These are phyloP conservation scores for Hypoxylon lenormandii DNA, from an alignment of 495 filamentous ascomycete genomes.

Conservation along the genomic window DNA sequence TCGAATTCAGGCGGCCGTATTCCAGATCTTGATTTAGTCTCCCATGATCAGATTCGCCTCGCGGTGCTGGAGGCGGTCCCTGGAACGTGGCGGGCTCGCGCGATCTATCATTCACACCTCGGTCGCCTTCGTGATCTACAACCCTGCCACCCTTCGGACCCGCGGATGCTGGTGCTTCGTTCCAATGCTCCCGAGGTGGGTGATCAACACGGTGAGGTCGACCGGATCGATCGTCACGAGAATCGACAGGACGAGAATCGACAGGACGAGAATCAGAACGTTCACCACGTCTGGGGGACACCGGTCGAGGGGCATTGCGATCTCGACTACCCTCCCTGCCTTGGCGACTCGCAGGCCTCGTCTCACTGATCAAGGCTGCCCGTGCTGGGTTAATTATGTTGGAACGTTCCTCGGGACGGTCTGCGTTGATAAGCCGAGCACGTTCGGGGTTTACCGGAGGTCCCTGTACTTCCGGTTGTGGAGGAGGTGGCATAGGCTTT, in stretches of 20 bases:
- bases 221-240: slow-evolving; percentile 61
- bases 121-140: slow-evolving; percentile 54
- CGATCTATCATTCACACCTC: slow-evolving; percentile 50
- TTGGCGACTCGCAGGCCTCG: slow-evolving; percentile 51
- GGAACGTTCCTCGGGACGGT: slow-evolving; percentile 52
- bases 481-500: slow-evolving; percentile 49
- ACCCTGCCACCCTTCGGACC: slow-evolving; percentile 41
- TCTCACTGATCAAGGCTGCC: slow-evolving; percentile 65
- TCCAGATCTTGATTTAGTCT: slow-evolving; percentile 71
- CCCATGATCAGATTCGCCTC: slow-evolving; percentile 66
- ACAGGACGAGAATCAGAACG: slow-evolving; percentile 51
- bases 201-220: slow-evolving; percentile 58
- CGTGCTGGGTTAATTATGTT: slow-evolving; percentile 66
- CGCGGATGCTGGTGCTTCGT: slow-evolving; percentile 42
- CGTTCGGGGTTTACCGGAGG: slow-evolving; percentile 61
- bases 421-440: slow-evolving; percentile 55
- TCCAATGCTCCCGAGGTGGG: slow-evolving; percentile 54
- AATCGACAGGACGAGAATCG: slow-evolving; percentile 54
- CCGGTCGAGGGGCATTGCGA: slow-evolving; percentile 57
- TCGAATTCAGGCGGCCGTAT: slow-evolving; percentile 69
- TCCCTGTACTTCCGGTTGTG: slow-evolving; percentile 54
- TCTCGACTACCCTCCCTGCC: slow-evolving; percentile 61
- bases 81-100: slow-evolving; percentile 53
- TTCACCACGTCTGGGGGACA: slow-evolving; percentile 65
- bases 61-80: slow-evolving; percentile 46